Evolutionary conservation across 2,329 filamentous ascomycete genomes (phyloP), one percentile per base, ranked within the genome.

Genomic region (Myotisia sp.): DNA sequence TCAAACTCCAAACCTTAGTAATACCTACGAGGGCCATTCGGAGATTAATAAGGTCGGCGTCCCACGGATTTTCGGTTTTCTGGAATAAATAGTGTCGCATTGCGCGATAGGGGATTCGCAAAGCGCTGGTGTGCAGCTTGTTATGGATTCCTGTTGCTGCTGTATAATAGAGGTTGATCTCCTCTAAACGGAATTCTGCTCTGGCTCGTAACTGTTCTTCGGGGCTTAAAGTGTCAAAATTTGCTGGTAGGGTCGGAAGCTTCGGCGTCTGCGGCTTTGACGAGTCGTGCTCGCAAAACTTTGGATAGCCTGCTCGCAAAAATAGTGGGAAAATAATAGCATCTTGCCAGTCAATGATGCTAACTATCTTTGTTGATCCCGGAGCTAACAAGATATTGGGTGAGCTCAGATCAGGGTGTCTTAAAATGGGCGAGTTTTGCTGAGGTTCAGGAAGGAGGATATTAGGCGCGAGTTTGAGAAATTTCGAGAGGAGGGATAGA

Each of bases 271-370:
- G 38, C 6, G 21, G 23, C 6, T 24, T 29, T 9, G 26, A 23
- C 6, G 21, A 10, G 5, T 36, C 35, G 36, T 38, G 34, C 24
- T 40, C 35, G 28, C 35, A 42, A 19, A 42, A 40, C 8, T 32
- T 22, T 10, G 40, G 40, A 20, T 40, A 42, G 2, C 40, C 37
- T 10, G 37, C 27, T 22, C 36, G 36, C 29, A 36, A 33, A n/a
- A 38, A 36, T 14, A 39, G 14, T 3, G 39, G 37, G 33, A 42
- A 27, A 12, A 42, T 33, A 2, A 27, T 22, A 3, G 39, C 22
- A 37, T 39, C 37, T 22, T 42, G 39, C 39, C 39, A 42, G 19
- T 42, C 39, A 30, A 42, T 34, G 9, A 42, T 14, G 3, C 14
- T 8, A 14, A 34, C 10, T 10, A 42, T 42, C 22, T 42, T 42